phyloP scores from a whole-genome alignment of 2,329 filamentous ascomycete species.

The Calonectria hawksworthii region DNA sequence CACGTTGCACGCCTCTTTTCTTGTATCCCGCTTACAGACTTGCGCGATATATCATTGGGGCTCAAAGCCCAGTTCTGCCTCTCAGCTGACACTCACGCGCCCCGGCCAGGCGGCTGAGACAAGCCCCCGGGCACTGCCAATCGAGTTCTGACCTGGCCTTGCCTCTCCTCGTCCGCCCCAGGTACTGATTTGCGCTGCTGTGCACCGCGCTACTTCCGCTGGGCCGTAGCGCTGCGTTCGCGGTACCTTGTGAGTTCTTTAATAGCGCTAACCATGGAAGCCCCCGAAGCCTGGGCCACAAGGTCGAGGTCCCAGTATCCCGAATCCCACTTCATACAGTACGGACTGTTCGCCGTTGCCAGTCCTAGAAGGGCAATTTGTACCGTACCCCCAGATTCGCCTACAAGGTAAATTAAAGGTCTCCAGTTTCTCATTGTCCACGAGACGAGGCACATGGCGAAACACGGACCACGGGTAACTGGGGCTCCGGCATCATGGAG shows the following conservation, averaged over 20 bases:
- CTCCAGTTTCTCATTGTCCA: constrained; percentile 3
- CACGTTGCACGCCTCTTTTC: neutral
- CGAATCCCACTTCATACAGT: constrained; percentile 1
- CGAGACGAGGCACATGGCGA: constrained; percentile 8
- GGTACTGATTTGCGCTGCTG: neutral
- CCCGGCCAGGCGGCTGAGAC: constrained; percentile 31
- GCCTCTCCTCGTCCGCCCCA: neutral
- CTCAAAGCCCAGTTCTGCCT: constrained; percentile 3
- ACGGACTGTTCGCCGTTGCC: constrained; percentile 18
- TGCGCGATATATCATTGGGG: constrained; percentile 16
- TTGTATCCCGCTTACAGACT: neutral
- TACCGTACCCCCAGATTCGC: constrained; percentile 13
- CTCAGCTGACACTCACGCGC: constrained; percentile 21
- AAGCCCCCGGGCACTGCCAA: constrained; percentile 9
- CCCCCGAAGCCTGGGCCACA: constrained; percentile 10
- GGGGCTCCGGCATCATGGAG: constrained; percentile 16
- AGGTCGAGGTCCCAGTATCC: constrained; percentile 9
- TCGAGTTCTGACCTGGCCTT: constrained; percentile 29
- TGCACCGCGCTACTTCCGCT: constrained; percentile 41
- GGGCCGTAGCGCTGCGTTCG: constrained; percentile 42
- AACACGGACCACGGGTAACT: constrained; percentile 15
- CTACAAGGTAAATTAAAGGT: neutral
- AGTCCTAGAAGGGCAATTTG: constrained; percentile 18
- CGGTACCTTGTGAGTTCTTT: constrained; percentile 13
- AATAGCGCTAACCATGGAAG: constrained; percentile 16